phyloP scores from a whole-genome alignment of 768 basidiomycete species.

The Boletus pseudopeckii region DNA sequence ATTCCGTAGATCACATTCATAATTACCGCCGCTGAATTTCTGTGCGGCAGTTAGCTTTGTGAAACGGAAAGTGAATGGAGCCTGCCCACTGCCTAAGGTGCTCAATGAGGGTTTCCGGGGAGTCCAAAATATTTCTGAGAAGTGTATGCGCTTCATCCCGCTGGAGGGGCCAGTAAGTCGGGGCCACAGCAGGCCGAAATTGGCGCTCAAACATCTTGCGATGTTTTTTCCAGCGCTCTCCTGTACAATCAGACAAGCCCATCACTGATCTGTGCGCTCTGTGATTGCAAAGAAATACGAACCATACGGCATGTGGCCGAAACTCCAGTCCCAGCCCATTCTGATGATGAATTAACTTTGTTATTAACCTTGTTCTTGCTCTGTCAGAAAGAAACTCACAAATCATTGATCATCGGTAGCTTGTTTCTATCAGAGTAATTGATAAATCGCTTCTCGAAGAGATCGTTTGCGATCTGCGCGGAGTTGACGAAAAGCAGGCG shows the following conservation, averaged over 20 bases:
- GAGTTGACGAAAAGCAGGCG: conserved; percentile 48
- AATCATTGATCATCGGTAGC: conserved; percentile 47
- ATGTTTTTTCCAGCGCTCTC: conserved; percentile 50
- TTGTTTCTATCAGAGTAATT: conserved; percentile 55
- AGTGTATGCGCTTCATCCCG: conserved; percentile 44
- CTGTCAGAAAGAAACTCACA: conserved; percentile 32
- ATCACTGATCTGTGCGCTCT: background rate
- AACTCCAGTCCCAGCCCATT: conserved; percentile 48
- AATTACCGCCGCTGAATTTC: conserved; percentile 49
- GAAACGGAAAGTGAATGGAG: background rate
- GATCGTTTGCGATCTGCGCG: conserved; percentile 43
- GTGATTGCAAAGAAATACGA: conserved; percentile 4
- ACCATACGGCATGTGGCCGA: conserved; percentile 55
- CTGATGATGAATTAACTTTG: conserved; percentile 29
- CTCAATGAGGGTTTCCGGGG: conserved; percentile 42
- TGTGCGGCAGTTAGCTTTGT: conserved; percentile 18
- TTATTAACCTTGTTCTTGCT: background rate
- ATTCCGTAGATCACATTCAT: conserved; percentile 56
- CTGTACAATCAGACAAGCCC: conserved; percentile 24
- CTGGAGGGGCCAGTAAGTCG: conserved; percentile 44
- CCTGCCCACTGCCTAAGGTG: conserved; percentile 48
- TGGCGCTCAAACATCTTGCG: conserved; percentile 51
- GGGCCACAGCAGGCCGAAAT: conserved; percentile 43
- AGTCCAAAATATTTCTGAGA: conserved; percentile 41
- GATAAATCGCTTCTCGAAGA: conserved; percentile 53